A percentile compares a stretch with the other conserved stretches of the same genome.
Evolutionary conservation across 1,284 basidiomycete species (phyloP).

Genomic region (Apiotrichum sp.): DNA sequence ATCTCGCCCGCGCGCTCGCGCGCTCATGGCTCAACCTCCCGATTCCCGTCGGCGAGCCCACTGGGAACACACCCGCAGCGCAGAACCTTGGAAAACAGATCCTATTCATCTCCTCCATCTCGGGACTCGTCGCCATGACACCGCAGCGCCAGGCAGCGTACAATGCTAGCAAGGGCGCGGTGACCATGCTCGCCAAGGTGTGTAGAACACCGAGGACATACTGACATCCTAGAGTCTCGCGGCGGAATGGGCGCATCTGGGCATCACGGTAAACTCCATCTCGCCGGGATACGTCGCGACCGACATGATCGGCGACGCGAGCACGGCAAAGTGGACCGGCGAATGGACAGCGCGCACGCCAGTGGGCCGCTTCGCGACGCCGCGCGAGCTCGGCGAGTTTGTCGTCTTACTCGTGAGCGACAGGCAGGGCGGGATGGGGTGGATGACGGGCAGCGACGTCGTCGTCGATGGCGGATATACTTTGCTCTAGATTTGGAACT

Average conservation of each 20-base stretch:
- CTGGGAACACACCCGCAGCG: neutral
- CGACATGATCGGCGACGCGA: conserved; percentile 43
- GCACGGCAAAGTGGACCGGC: conserved; percentile 22
- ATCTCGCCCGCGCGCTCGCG: conserved; percentile 37
- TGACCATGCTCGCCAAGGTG: conserved; percentile 38
- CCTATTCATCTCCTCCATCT: conserved; percentile 45
- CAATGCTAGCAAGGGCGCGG: conserved; percentile 43
- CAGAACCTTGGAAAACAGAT: conserved; percentile 40
- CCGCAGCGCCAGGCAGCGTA: conserved; percentile 45
- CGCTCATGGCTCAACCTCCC: conserved; percentile 37
- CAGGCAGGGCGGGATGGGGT: conserved; percentile 26
- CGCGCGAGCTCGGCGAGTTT: conserved; percentile 40
- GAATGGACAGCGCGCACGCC: conserved; percentile 41
- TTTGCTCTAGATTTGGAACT: neutral
- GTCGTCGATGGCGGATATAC: conserved; percentile 42
- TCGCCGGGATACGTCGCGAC: conserved; percentile 47
- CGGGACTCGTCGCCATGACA: conserved; percentile 41
- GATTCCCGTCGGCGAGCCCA: conserved; percentile 6
- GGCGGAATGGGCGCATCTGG: conserved; percentile 44
- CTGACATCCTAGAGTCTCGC: conserved; percentile 31
- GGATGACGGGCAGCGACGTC: conserved; percentile 43
- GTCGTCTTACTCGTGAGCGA: conserved; percentile 34
- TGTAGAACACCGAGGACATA: no score
- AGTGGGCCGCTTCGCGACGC: conserved; percentile 34
- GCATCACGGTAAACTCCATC: conserved; percentile 42